A percentile compares a stretch with the other conserved stretches of the same genome.
phyloP scores from a whole-genome alignment of 2,329 filamentous ascomycete genomes.

The Talaromyces islandicus region DNA sequence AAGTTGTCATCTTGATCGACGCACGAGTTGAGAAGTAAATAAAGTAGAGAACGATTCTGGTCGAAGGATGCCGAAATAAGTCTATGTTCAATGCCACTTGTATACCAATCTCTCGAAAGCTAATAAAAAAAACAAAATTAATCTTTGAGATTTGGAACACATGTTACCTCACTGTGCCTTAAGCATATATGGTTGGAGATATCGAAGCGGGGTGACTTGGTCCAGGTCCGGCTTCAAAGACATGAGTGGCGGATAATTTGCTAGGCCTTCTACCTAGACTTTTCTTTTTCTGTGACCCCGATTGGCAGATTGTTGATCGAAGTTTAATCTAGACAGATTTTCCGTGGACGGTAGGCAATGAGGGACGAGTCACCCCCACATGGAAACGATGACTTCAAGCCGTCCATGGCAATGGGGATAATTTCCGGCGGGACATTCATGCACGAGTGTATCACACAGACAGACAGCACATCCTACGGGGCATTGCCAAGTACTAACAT shows the following conservation, averaged over 20 bases:
- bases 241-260: neutral
- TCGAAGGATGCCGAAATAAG: neutral
- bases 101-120: neutral
- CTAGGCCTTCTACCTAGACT: neutral
- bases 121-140: neutral
- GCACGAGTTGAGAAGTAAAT: neutral
- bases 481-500: neutral
- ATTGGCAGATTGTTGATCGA: neutral
- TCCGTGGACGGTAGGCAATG: neutral
- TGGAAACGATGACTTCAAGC: neutral
- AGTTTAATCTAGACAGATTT: neutral
- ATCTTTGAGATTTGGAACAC: too few relatives aligned
- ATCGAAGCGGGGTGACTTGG: neutral
- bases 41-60: neutral
- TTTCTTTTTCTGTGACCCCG: neutral
- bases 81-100: neutral
- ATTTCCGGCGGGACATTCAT: neutral
- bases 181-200: neutral
- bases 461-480: neutral
- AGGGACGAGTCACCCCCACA: neutral
- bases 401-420: neutral
- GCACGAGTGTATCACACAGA: neutral
- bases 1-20: constrained; percentile 61
- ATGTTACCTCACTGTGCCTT: neutral
- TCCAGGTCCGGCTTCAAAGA: neutral